Base-by-base conservation (phyloP, 495 filamentous ascomycete genomes). In the Talaromyces nanjingensis region DNA sequence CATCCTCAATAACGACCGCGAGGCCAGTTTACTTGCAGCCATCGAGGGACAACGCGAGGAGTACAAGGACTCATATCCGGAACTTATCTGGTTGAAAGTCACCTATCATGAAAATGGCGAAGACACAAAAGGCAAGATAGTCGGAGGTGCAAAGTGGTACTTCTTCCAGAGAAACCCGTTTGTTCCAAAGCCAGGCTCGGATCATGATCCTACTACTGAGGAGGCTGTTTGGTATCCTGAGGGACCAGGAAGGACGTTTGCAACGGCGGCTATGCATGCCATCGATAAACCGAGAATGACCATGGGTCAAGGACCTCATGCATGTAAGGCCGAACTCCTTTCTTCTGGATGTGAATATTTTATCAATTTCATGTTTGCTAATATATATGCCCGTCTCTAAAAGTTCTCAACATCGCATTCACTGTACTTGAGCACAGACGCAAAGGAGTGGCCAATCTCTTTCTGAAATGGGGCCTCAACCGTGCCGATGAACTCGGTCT, bases 381-480 rank as follows among this genome's bases (percentile, higher is more conserved):
- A 45, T 25, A 25, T 5, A 20, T 20, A 27, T 7, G n/a, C 6
- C 3, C 11, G 2, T 24, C 6, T 20, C 52, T 58, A 29, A 12
- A 29, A 76, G 72, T 70, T 37, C 62, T 72, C 20, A 67, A 69
- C 55, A 67, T 68, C 49, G 58, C 71, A 14, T 68, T 69, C 25
- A 60, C 58, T 47, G 6, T 60, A 14, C 37, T 37, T 12, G 59
- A 70, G 60, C 59, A 68, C 39, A 64, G 66, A 11, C 60, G 69
- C 3, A 66, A 62, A n/a, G 69, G 74, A 1, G 66, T 72, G 11
- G 73, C 66, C 8, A 67, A 70, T 18, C 57, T 70, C 47, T 65
- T 75, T 9, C 65, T 73, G 39, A 33, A 68, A 14, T 74, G 71
- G 74, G 72, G 72, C 1, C 72, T 68, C 18, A 37, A 52, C 6